Evolutionary conservation across 2,329 filamentous ascomycete genomes (phyloP), one percentile per base, ranked within the genome.

Genomic region (Microsporum ferrugineum): DNA sequence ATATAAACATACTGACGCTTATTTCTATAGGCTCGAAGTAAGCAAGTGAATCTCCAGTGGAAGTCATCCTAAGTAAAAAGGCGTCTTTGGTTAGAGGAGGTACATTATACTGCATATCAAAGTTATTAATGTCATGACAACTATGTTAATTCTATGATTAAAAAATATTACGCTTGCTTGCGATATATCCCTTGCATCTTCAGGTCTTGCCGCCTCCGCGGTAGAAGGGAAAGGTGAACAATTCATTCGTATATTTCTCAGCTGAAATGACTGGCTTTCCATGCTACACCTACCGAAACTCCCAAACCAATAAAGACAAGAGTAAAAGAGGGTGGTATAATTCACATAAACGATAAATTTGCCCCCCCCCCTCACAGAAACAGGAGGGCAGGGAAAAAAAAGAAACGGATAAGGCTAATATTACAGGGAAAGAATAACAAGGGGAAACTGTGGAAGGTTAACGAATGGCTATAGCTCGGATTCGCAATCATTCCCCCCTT

Each of bases 1-100:
- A 58, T 23, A 10, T 14, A 31, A 51, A 36, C 14, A 49, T 47
- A 58, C 59, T 58, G 23, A 61, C 27, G 31, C 39, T 33, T 36
- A 6, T 12, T 58, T 5, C 34, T 62, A 60, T 59, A 80, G 78
- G 76, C 78, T 53, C 73, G 77, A 64, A 78, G 71, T 65, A 81
- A 80, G 67, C 78, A 80, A 67, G 79, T 80, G 61, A 76, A 80
- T 66, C 61, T 65, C n/a, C 60, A 43, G 38, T 66, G 65, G 65
- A 65, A 65, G 43, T 53, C 60, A 57, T 57, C 55, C 17, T 57
- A 57, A 27, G 17, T 8, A 1, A 34, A 34, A 36, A 55, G 49
- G 49, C 49, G 49, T 36, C 33, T 55, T 17, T 36, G 33, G n/a
- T 55, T 34, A 17, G 31, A 34, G 49, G 31, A 36, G 14, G 31